These are phyloP conservation scores for Metarhizium anisopliae DNA, from an alignment of 2,329 filamentous ascomycete species.

Conservation along the genomic window DNA sequence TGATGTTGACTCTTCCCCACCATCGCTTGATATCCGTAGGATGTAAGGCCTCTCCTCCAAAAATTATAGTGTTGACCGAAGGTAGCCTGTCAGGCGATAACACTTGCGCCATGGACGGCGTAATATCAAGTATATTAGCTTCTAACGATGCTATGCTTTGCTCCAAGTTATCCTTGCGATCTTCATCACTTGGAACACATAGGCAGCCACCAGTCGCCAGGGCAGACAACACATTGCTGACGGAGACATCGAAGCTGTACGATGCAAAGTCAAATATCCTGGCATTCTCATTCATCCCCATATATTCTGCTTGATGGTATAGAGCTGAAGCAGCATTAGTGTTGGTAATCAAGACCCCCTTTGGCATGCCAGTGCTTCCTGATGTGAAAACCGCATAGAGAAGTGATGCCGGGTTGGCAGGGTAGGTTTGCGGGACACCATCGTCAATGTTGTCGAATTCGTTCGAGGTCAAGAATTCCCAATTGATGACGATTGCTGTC, in stretches of 20 bases:
- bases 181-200: slow-evolving; percentile 1
- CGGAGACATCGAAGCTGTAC: slow-evolving; percentile 7
- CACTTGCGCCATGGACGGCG: slow-evolving; percentile 3
- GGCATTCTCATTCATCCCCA: neutral
- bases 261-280: slow-evolving; percentile 8
- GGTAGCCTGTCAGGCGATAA: neutral
- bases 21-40: neutral
- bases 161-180: slow-evolving; percentile 1
- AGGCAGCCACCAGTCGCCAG: slow-evolving; percentile 7
- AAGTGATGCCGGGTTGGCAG: neutral
- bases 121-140: neutral
- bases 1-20: neutral
- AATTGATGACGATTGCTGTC: neutral
- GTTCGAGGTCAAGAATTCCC: neutral
- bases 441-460: neutral
- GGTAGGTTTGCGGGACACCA: neutral
- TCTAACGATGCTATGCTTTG: neutral
- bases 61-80: neutral
- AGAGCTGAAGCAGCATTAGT: slow-evolving; percentile 3
- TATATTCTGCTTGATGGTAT: neutral
- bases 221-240: slow-evolving; percentile 3
- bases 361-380: slow-evolving; percentile 13
- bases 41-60: neutral
- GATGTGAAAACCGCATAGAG: slow-evolving; percentile 10
- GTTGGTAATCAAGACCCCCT: slow-evolving; percentile 11